These are phyloP conservation scores for Panicum virgatum DNA, from an alignment of 202 grass and related monocot species.

Conservation along the genomic window DNA sequence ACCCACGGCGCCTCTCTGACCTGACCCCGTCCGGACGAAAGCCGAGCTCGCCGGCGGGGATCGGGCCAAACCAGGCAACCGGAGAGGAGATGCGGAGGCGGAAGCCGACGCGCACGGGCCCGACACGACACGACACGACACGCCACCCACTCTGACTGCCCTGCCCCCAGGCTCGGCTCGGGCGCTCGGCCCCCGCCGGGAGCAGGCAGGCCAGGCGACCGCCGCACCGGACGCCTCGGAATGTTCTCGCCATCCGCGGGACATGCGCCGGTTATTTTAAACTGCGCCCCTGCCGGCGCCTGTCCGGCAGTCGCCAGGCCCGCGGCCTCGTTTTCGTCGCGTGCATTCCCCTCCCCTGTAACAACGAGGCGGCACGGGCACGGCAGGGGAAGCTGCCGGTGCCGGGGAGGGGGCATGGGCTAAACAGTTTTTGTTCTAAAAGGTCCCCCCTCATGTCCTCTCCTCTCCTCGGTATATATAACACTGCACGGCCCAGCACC, in stretches of 20 bases:
- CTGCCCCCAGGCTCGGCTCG: background rate
- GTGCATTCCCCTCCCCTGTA: background rate
- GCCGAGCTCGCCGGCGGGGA: no score
- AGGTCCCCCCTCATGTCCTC: no score
- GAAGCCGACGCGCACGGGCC: background rate
- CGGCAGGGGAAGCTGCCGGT: background rate
- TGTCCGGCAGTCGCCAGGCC: background rate
- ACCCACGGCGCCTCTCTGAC: no score
- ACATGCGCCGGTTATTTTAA: constrained; percentile 28
- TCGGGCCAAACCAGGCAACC: no score
- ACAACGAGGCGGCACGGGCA: background rate
- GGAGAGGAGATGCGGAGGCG: background rate
- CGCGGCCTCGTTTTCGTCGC: background rate
- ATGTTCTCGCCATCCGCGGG: background rate
- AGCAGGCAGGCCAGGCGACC: background rate
- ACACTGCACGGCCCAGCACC: no score
- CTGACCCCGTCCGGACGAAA: no score
- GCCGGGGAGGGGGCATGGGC: background rate
- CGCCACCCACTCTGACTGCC: no score
- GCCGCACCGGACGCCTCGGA: background rate
- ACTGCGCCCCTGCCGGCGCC: background rate
- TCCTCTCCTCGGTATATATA: no score
- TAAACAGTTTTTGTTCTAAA: no score
- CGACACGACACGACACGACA: background rate
- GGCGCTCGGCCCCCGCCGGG: background rate